Percentiles rank a stretch among this genome's conserved stretches.
These are phyloP conservation scores for Colletotrichum liaoningense DNA, from an alignment of 2,329 filamentous ascomycete genomes.

Conservation along the genomic window DNA sequence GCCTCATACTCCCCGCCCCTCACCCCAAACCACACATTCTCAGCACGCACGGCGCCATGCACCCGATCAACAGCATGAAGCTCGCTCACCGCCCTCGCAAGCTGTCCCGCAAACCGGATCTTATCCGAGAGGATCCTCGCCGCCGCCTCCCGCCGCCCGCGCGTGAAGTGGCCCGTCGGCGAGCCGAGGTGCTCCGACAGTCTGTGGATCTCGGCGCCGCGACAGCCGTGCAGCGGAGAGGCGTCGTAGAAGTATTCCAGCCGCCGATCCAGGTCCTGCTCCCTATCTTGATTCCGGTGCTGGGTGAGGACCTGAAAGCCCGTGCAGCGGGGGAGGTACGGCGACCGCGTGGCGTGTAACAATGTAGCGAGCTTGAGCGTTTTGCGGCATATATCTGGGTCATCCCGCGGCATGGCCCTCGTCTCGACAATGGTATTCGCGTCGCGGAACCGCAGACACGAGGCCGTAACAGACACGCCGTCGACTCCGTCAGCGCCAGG, in stretches of 20 bases:
- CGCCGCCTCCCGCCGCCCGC: not conserved
- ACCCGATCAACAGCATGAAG: not conserved
- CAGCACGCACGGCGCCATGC: not conserved
- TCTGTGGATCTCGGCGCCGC: not conserved
- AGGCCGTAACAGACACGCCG: too few species aligned
- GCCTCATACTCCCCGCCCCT: constrained; percentile 3
- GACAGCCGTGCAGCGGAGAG: not conserved
- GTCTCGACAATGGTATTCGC: not conserved
- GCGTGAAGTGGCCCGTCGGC: not conserved
- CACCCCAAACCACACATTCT: constrained; percentile 1
- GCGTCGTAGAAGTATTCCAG: not conserved
- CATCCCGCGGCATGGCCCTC: not conserved
- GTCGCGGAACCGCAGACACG: not conserved
- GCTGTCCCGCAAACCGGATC: not conserved
- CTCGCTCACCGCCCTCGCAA: not conserved
- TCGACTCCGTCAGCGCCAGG: too few species aligned
- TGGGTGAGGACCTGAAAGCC: not conserved
- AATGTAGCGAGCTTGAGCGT: not conserved
- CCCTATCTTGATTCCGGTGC: not conserved
- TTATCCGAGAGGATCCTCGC: not conserved
- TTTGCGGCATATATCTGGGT: not conserved
- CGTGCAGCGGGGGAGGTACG: not conserved
- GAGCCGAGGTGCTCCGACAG: not conserved
- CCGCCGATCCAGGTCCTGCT: too few species aligned
- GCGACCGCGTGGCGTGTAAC: not conserved